phyloP scores from a whole-genome alignment of 2,329 filamentous ascomycete genomes.

The Orbilia ellipsospora region DNA sequence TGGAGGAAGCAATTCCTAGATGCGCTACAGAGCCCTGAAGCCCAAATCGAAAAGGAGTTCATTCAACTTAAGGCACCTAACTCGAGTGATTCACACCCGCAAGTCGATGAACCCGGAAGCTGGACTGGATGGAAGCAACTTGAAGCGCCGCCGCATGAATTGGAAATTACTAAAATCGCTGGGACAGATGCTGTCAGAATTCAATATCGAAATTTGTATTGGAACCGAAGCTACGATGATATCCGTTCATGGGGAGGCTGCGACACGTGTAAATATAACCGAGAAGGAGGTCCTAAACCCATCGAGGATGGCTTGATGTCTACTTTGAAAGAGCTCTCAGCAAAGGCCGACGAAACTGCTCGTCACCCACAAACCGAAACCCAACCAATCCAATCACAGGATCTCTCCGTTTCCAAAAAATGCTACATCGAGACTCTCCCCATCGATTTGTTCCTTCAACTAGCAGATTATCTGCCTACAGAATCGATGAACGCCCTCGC shows the following conservation, averaged over 20 bases:
- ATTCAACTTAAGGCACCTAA: too few relatives aligned
- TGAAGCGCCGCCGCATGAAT: not conserved
- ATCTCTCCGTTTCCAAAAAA: not conserved
- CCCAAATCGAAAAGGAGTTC: too few relatives aligned
- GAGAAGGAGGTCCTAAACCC: not conserved
- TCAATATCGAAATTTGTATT: not conserved
- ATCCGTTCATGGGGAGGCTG: not conserved
- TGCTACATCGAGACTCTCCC: not conserved
- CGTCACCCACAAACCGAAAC: not conserved
- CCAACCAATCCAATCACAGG: not conserved
- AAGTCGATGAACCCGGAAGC: too few relatives aligned
- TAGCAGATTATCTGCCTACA: not conserved
- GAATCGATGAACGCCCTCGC: conserved; percentile 1
- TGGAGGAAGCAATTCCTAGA: too few relatives aligned
- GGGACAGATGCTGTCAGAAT: too few relatives aligned
- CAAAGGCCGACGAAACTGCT: not conserved
- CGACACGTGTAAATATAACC: conserved; percentile 6
- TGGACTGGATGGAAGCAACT: not conserved
- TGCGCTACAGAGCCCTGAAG: too few relatives aligned
- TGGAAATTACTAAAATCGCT: too few relatives aligned
- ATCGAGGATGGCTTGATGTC: not conserved
- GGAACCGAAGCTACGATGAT: not conserved
- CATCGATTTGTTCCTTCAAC: not conserved
- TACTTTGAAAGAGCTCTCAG: conserved; percentile 5
- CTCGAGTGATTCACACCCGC: too few relatives aligned